phyloP scores from a whole-genome alignment of 768 basidiomycete genomes.

The Grammothele lineata region DNA sequence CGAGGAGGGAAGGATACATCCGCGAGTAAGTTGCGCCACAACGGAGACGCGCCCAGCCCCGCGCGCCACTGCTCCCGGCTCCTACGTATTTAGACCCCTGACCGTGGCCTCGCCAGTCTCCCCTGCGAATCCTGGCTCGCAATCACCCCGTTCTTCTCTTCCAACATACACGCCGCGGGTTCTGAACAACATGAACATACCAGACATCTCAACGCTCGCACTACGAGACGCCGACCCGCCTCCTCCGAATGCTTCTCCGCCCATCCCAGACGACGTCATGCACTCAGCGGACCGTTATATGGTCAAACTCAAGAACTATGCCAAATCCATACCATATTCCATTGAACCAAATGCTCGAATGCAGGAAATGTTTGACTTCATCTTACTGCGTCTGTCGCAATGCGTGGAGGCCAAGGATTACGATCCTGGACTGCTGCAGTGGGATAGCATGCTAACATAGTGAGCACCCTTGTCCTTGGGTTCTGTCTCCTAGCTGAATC shows the following conservation, averaged over 20 bases:
- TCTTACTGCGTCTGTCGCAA: constrained; percentile 64
- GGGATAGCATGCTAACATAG: constrained; percentile 76
- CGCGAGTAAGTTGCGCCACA: no score
- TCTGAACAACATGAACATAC: constrained; percentile 43
- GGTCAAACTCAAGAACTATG: constrained; percentile 59
- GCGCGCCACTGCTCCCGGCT: no score
- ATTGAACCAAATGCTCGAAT: constrained; percentile 75
- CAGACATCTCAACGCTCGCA: constrained; percentile 43
- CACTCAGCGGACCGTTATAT: constrained; percentile 43
- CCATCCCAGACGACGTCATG: constrained; percentile 29
- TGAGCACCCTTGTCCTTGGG: constrained; percentile 33
- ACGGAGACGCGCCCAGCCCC: no score
- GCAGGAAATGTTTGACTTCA: constrained; percentile 71
- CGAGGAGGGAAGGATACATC: no score
- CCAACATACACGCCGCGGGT: constrained; percentile 28
- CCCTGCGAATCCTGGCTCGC: constrained; percentile 19
- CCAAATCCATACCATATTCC: constrained; percentile 66
- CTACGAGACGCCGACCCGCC: constrained; percentile 37
- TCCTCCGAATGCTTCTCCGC: constrained; percentile 26
- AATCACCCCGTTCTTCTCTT: constrained; percentile 15
- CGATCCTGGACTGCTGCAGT: constrained; percentile 74
- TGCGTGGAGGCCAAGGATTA: constrained; percentile 78
- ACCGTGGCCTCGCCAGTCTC: constrained; percentile 19
- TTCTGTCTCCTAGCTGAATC: constrained; percentile 7
- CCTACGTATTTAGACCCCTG: constrained; percentile 6